A percentile compares a stretch with the other conserved stretches of the same genome.
Conservation (phyloP, 2,329 filamentous ascomycete species). For the Colletotrichum endophyticum region DNA sequence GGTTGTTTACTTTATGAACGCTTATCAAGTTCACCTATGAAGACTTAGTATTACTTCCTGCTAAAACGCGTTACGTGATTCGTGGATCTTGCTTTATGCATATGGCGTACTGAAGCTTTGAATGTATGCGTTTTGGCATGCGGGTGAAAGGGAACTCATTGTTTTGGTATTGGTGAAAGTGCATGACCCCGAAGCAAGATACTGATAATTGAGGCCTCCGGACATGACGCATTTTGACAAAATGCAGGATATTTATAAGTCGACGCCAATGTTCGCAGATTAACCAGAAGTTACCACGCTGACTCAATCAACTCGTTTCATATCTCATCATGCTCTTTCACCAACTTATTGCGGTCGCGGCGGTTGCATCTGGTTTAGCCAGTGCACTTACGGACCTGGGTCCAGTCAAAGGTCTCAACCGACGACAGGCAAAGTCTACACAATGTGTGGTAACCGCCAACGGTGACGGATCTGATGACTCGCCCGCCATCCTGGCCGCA, state of each 20-base stretch:
- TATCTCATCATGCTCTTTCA: neutral
- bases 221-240: neutral
- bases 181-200: accelerated
- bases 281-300: neutral
- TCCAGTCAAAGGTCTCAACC: neutral
- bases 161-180: neutral
- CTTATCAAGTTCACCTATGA: accelerated
- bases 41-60: accelerated
- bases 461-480: neutral
- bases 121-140: neutral
- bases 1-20: neutral
- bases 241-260: neutral
- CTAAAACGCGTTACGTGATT: neutral
- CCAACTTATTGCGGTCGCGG: neutral
- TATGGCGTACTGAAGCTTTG: accelerated
- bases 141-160: neutral
- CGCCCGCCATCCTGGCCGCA: neutral
- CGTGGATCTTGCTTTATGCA: neutral
- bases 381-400: neutral
- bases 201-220: neutral
- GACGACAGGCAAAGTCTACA: neutral
- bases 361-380: neutral
- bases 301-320: neutral
- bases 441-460: neutral
- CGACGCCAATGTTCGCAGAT: neutral